phyloP scores from a whole-genome alignment of 805 yeast genomes.

The Lachancea dasiensis region DNA sequence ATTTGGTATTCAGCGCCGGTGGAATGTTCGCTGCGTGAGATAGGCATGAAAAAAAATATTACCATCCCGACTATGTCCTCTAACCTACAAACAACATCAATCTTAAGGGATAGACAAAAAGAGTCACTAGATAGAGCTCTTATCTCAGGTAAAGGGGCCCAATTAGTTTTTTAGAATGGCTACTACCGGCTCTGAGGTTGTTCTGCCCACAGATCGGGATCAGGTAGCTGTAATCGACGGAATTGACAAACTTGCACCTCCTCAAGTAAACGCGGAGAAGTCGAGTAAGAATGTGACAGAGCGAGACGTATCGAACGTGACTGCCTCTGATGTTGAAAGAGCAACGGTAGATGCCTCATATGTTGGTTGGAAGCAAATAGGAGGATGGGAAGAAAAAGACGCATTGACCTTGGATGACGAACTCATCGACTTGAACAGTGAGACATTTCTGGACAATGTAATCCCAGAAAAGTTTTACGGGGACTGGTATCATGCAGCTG shows the following conservation, averaged over 20 bases:
- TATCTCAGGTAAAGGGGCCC: neutral
- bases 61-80: too few species aligned
- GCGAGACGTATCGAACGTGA: slow-evolving; percentile 11
- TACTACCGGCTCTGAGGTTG: slow-evolving; percentile 11
- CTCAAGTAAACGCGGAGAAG: slow-evolving; percentile 13
- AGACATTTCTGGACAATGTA: slow-evolving; percentile 69
- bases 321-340: slow-evolving; percentile 19
- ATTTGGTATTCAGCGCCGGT: too few species aligned
- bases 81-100: too few species aligned
- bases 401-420: slow-evolving; percentile 61
- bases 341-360: slow-evolving; percentile 46
- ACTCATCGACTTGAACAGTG: slow-evolving; percentile 60
- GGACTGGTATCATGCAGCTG: slow-evolving; percentile 95
- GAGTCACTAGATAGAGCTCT: too few species aligned
- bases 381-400: slow-evolving; percentile 75
- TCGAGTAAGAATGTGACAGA: slow-evolving; percentile 20
- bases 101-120: too few species aligned
- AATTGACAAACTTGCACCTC: slow-evolving; percentile 19
- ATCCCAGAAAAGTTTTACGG: slow-evolving; percentile 77
- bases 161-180: slow-evolving; percentile 8
- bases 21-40: too few species aligned
- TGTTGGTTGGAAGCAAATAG: slow-evolving; percentile 93
- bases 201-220: slow-evolving; percentile 13
- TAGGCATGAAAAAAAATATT: too few species aligned
- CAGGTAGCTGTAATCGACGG: slow-evolving; percentile 17